phyloP scores from a whole-genome alignment of 352 stramenopile genomes.

The Phytopythium helicoides region DNA sequence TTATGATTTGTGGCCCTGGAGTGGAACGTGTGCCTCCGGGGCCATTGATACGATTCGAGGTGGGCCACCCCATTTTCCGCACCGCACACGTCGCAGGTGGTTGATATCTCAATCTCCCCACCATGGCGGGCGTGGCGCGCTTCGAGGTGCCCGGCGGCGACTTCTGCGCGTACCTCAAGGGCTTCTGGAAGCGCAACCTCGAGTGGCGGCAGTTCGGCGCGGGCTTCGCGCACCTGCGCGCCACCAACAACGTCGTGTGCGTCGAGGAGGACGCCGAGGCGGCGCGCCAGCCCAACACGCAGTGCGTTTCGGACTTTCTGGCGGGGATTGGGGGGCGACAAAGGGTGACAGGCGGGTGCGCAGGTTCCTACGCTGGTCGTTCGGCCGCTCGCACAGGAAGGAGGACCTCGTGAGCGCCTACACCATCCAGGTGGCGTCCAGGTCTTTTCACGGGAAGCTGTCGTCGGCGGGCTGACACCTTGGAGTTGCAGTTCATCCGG shows the following conservation, averaged over 20 bases:
- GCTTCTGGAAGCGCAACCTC: constrained; percentile 82
- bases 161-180: constrained; percentile 69
- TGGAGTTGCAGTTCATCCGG: constrained; percentile 63
- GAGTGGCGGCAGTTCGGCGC: constrained; percentile 76
- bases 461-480: constrained; percentile 1
- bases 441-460: too few species aligned
- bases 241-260: constrained; percentile 79
- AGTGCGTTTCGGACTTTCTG: constrained; percentile 26
- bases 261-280: constrained; percentile 76
- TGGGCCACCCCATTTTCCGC: too few species aligned
- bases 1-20: too few species aligned
- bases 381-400: constrained; percentile 64
- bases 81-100: not conserved
- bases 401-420: constrained; percentile 74
- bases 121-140: constrained; percentile 26
- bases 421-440: constrained; percentile 58
- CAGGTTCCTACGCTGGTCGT: constrained; percentile 83
- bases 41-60: too few species aligned
- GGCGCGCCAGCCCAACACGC: constrained; percentile 67
- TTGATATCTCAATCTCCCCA: too few species aligned
- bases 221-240: constrained; percentile 76
- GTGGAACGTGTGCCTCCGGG: too few species aligned
- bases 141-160: constrained; percentile 65
- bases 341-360: too few species aligned
- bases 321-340: not conserved